These are phyloP conservation scores for Jaenimonas drosophilae DNA, from an alignment of 208 protist genomes.

Conservation along the genomic window DNA sequence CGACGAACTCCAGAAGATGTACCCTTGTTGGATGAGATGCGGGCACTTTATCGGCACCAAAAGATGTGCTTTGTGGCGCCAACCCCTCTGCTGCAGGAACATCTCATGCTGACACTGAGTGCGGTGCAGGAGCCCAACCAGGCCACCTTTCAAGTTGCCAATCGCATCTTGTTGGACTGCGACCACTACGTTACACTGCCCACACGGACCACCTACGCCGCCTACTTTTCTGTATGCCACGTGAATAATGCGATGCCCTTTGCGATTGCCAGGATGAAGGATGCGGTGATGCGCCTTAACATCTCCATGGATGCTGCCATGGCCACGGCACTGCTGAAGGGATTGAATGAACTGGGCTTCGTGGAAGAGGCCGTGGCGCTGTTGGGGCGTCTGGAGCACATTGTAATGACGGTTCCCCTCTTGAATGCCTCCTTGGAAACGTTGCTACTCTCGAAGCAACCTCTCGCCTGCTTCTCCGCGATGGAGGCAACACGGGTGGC, in stretches of 20 bases:
- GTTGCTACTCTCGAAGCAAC: conserved; percentile 55
- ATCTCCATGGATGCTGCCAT: conserved; percentile 66
- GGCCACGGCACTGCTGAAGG: conserved; percentile 58
- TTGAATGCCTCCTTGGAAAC: conserved; percentile 79
- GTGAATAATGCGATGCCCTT: conserved; percentile 66
- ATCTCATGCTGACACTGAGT: conserved; percentile 61
- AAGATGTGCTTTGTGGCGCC: conserved; percentile 53
- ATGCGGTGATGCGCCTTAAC: conserved; percentile 53
- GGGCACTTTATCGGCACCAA: conserved; percentile 53
- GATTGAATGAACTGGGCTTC: conserved; percentile 65
- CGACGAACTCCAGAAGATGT: conserved; percentile 11
- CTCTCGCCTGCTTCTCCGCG: conserved; percentile 57
- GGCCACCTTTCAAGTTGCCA: conserved; percentile 44
- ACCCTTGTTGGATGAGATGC: conserved; percentile 59
- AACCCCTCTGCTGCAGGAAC: conserved; percentile 59
- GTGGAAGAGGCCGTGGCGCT: conserved; percentile 73
- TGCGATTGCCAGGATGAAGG: conserved; percentile 47
- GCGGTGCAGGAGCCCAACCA: conserved; percentile 18
- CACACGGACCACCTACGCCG: conserved; percentile 71
- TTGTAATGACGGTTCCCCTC: conserved; percentile 59
- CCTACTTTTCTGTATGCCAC: conserved; percentile 69
- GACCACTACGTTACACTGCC: conserved; percentile 73
- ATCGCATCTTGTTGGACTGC: conserved; percentile 65
- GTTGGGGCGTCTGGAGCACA: conserved; percentile 42
- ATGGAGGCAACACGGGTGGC: conserved; percentile 30